phyloP scores from a whole-genome alignment of 2,329 filamentous ascomycete genomes.

The Orbilia ellipsospora region DNA sequence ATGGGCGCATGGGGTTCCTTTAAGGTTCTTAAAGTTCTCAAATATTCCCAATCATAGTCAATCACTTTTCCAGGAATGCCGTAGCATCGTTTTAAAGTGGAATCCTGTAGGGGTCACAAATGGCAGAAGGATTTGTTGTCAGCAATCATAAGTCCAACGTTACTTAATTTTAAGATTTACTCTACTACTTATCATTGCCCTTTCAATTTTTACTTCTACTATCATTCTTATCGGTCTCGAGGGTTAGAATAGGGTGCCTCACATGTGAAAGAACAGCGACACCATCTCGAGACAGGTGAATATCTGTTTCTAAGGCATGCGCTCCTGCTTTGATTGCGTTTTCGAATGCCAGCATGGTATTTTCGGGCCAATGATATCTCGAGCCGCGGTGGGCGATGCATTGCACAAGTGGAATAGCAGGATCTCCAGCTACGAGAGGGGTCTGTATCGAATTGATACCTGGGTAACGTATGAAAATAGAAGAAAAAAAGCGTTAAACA shows the following conservation, averaged over 20 bases:
- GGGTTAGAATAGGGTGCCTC: slow-evolving; percentile 58
- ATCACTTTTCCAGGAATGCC: slow-evolving; percentile 77
- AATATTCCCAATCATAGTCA: slow-evolving; percentile 80
- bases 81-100: slow-evolving; percentile 81
- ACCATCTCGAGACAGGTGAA: slow-evolving; percentile 83
- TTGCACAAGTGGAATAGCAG: slow-evolving; percentile 37
- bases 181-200: no score
- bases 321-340: slow-evolving; percentile 78
- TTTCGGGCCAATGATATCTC: slow-evolving; percentile 73
- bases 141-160: no score
- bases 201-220: no score
- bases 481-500: no score
- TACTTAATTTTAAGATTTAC: no score
- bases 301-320: slow-evolving; percentile 86
- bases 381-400: slow-evolving; percentile 51
- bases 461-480: background rate
- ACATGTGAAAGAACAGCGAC: slow-evolving; percentile 88
- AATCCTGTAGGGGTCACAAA: slow-evolving; percentile 69
- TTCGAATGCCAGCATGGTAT: slow-evolving; percentile 81
- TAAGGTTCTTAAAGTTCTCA: slow-evolving; percentile 75
- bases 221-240: no score
- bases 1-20: slow-evolving; percentile 76
- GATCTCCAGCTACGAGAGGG: slow-evolving; percentile 32
- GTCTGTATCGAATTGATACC: slow-evolving; percentile 41
- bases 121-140: slow-evolving; percentile 4